Evolutionary conservation across 192 early-diverging fungal genomes (phyloP).

Genomic region (Gryganskiella cystojenkinii): DNA sequence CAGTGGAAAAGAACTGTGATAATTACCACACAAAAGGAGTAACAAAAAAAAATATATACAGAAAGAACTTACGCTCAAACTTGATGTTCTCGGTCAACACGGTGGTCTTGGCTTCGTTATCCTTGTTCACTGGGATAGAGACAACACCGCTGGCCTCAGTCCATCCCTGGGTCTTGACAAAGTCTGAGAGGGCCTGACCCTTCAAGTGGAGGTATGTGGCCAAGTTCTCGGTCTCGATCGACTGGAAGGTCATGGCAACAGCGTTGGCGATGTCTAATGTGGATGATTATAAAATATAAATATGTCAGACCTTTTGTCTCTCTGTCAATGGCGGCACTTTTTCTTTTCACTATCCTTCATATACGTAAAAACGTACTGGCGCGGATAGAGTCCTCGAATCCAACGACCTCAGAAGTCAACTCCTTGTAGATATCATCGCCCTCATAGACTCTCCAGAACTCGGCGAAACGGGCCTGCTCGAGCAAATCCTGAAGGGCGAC

Average conservation of each 20-base stretch:
- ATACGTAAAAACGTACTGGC: slow-evolving; percentile 46
- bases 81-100: slow-evolving; percentile 90
- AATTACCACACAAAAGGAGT: neutral
- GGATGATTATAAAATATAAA: neutral
- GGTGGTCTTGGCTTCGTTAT: slow-evolving; percentile 87
- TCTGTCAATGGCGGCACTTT: neutral
- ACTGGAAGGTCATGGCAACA: slow-evolving; percentile 85
- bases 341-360: too few species aligned
- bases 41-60: neutral
- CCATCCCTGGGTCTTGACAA: slow-evolving; percentile 74
- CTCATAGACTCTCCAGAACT: slow-evolving; percentile 77
- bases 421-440: slow-evolving; percentile 66
- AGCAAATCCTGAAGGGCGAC: slow-evolving; percentile 79
- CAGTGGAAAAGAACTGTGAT: neutral
- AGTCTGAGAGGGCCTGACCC: slow-evolving; percentile 69
- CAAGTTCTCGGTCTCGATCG: slow-evolving; percentile 70
- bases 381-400: slow-evolving; percentile 81
- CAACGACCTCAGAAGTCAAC: slow-evolving; percentile 69
- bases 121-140: slow-evolving; percentile 80
- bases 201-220: slow-evolving; percentile 75
- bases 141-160: slow-evolving; percentile 65
- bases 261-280: slow-evolving; percentile 74
- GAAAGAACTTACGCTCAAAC: slow-evolving; percentile 72
- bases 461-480: slow-evolving; percentile 77
- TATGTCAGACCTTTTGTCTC: neutral